Conservation (phyloP, 371 early-diverging fungal genomes). For the Dichotomocladium elegans region DNA sequence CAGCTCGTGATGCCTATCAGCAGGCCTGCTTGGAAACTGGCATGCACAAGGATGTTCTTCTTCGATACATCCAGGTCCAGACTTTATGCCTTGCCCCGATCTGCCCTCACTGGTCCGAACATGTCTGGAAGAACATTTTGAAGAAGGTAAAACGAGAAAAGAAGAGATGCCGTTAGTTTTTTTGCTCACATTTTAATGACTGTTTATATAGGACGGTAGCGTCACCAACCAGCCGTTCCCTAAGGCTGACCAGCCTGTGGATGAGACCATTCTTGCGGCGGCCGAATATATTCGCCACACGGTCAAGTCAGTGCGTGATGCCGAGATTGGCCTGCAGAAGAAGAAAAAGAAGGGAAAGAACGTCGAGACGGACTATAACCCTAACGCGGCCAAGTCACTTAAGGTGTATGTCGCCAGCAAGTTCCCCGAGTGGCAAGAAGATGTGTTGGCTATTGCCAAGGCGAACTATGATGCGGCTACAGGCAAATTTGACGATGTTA, state of each 20-base stretch:
- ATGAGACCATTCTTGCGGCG: slow-evolving; percentile 69
- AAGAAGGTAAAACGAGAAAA: slow-evolving; percentile 51
- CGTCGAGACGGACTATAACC: slow-evolving; percentile 51
- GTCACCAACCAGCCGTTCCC: slow-evolving; percentile 79
- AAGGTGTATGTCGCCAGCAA: slow-evolving; percentile 73
- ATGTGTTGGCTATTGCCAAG: slow-evolving; percentile 67
- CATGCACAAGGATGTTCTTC: slow-evolving; percentile 84
- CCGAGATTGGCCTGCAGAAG: slow-evolving; percentile 76
- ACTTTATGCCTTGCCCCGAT: slow-evolving; percentile 84
- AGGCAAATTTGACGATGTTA: slow-evolving; percentile 66
- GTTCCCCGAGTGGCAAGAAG: slow-evolving; percentile 95
- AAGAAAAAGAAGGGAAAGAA: slow-evolving; percentile 75
- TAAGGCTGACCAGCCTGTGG: slow-evolving; percentile 46
- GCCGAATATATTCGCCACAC: slow-evolving; percentile 80
- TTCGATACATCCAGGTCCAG: slow-evolving; percentile 80
- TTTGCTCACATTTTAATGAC: not conserved
- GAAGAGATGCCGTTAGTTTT: not conserved
- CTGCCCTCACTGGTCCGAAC: slow-evolving; percentile 92
- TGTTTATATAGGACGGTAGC: slow-evolving; percentile 45
- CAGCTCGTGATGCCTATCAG: slow-evolving; percentile 90
- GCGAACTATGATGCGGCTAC: slow-evolving; percentile 58
- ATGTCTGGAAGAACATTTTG: slow-evolving; percentile 80
- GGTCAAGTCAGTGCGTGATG: slow-evolving; percentile 75
- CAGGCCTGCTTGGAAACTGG: slow-evolving; percentile 63
- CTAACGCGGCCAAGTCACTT: slow-evolving; percentile 66